Evolutionary conservation across 2,329 filamentous ascomycete genomes (phyloP).

Genomic region (Colletotrichum melonis): DNA sequence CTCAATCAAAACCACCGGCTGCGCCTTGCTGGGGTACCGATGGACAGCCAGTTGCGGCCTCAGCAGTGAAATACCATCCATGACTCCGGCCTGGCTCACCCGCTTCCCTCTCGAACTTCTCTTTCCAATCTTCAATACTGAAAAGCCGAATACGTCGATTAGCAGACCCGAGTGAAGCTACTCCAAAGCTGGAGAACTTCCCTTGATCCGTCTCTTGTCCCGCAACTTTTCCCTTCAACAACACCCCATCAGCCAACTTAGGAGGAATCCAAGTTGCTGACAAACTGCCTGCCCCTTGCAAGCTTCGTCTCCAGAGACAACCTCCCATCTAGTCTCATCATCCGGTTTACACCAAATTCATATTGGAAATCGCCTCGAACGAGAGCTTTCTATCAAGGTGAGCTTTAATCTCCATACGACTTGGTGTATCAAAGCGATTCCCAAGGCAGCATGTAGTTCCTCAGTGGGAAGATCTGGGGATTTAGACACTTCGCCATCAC

Average conservation of each 20-base stretch:
- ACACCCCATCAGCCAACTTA: slow-evolving; percentile 1
- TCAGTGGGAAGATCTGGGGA: background rate
- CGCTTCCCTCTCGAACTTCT: background rate
- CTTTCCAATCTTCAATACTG: slow-evolving; percentile 5
- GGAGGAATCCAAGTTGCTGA: slow-evolving; percentile 1
- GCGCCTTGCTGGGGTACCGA: slow-evolving; percentile 36
- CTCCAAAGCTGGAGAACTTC: slow-evolving; percentile 23
- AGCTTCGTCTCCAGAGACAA: background rate
- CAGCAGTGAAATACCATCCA: slow-evolving; percentile 39
- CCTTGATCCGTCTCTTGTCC: background rate
- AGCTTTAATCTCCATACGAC: background rate
- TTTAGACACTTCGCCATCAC: background rate
- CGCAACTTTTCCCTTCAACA: background rate
- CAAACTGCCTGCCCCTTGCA: background rate
- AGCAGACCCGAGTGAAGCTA: slow-evolving; percentile 5
- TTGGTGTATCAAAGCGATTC: background rate
- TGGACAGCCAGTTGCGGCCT: slow-evolving; percentile 25
- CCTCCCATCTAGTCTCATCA: background rate
- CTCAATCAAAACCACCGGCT: slow-evolving; percentile 38
- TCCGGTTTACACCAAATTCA: background rate
- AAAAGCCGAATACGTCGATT: slow-evolving; percentile 9
- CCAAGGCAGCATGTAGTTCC: background rate
- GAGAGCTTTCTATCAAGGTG: slow-evolving; percentile 3
- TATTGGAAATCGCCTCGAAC: background rate
- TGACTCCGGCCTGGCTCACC: slow-evolving; percentile 37